Evolutionary conservation across 768 basidiomycete genomes (phyloP), one percentile per base, ranked within the genome.

Genomic region (Hirschioporus abietinus): DNA sequence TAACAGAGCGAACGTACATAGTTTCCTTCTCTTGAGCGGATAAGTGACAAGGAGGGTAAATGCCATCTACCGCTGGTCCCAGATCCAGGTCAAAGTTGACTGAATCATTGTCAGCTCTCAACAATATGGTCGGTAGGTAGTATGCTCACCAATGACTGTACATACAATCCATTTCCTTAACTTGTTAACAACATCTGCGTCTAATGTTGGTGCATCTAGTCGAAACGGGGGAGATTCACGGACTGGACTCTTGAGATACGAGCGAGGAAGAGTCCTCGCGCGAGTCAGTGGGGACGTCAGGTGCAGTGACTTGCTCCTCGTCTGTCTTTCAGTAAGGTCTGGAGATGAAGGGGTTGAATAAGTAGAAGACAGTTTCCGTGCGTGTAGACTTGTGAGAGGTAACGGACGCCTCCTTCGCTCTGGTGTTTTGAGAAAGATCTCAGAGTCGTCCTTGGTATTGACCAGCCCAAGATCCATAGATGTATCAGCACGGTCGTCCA

Each of bases 11-110:
- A n/a, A 78, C 88, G 70, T 65, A 96, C 95, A 97, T 88, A 71
- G 95, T 96, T 75, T 93, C 90, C 35, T 81, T 83, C 73, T 95
- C 92, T 0, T 83, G 78, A 52, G 86, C 83, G 6, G 84, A 82
- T 57, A 96, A 76, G 17, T 81, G 74, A n/a, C 89, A 74, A 0
- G 88, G 83, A 1, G 92, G 91, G 69, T 88, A 89, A 58, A 92
- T 75, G 17, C 86, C 83, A 64, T 86, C 84, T 25, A 96, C 80
- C 6, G 90, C 86, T 9, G 95, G 95, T 2, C 95, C 95, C 62
- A 89, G 79, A 69, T 96, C 95, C 60, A 95, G 76, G 77, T 97
- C 95, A 72, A 97, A 97, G 70, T 95, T 88, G 42, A 94, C 91
- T 92, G 68, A 18, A 66, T 18, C n/a, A 24, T 59, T n/a, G 42